Evolutionary conservation across 768 basidiomycete species (phyloP), one percentile per base, ranked within the genome.

Genomic region (Psilocybe tampanensis): DNA sequence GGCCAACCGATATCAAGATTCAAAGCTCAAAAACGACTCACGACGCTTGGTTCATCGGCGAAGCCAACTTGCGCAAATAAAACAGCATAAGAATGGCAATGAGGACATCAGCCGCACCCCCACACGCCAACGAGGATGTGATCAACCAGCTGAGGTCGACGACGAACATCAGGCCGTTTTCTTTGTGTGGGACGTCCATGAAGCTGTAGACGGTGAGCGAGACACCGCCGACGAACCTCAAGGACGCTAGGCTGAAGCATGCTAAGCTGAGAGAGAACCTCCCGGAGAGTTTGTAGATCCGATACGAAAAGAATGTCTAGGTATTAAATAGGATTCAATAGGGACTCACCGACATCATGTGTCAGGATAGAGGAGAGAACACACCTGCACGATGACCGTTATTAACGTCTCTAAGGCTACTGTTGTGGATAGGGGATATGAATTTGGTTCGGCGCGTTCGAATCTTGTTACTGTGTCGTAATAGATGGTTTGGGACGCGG

Each of bases 141-240:
- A 64, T 59, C 18, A 64, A 44, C 63, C 60, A 64, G n/a, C 51
- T 48, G 32, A 59, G 44, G 15, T 47, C 52, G 4, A 48, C 33
- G 7, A 58, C 60, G n/a, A 61, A 54, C 29, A 48, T 21, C 13
- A 55, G 19, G 1, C 60, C 60, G 18, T 61, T 61, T n/a, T 56
- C 55, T 12, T 22, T 26, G 9, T 48, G 57, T 13, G 58, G 58
- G 1, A 64, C 60, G 21, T 64, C 63, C 12, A 61, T 21, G 13
- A 55, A 61, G n/a, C 57, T 53, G 11, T 58, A 39, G 2, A 56
- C 58, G 6, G 43, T 39, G 8, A 61, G 43, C 3, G 44, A 44
- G 1, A 60, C 11, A 0, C 58, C 63, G 2, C 63, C 60, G 9
- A 64, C 23, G 26, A 64, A 64, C 2, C 63, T 60, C 8, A 60